These are phyloP conservation scores for Acanthamoeba pearcei DNA, from an alignment of 208 protist genomes.

Conservation along the genomic window DNA sequence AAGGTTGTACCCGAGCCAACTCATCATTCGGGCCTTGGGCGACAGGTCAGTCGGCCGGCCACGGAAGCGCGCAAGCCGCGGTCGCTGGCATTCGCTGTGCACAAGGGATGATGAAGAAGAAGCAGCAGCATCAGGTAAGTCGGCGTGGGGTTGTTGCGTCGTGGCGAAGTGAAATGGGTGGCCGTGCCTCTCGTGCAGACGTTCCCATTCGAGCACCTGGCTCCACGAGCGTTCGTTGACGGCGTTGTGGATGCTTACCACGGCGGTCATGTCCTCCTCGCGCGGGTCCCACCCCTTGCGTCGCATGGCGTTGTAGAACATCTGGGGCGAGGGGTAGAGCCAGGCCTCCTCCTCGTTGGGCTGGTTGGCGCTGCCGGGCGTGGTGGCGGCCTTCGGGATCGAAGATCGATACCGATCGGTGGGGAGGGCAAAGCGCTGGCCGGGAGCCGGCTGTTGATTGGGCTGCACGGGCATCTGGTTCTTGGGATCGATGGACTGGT, in stretches of 20 bases:
- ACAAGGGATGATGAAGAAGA: neutral
- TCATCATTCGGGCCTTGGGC: conserved; percentile 82
- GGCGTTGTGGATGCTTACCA: conserved; percentile 87
- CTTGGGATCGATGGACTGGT: conserved; percentile 78
- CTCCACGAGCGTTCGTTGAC: conserved; percentile 87
- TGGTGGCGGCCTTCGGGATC: conserved; percentile 77
- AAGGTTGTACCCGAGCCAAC: conserved; percentile 79
- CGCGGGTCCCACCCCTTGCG: conserved; percentile 83
- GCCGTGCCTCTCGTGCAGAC: conserved; percentile 72
- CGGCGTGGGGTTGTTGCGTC: neutral
- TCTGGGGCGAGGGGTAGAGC: conserved; percentile 87
- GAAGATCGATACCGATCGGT: conserved; percentile 80
- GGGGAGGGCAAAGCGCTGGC: conserved; percentile 78
- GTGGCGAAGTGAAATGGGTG: neutral
- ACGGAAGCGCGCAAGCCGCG: conserved; percentile 82
- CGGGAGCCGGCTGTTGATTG: conserved; percentile 82
- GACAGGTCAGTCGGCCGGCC: conserved; percentile 84
- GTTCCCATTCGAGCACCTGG: conserved; percentile 84
- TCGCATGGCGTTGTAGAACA: conserved; percentile 88
- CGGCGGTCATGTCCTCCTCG: conserved; percentile 81
- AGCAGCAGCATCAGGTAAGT: neutral
- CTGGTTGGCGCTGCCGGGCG: neutral
- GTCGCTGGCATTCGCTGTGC: conserved; percentile 73
- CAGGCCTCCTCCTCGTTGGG: conserved; percentile 78
- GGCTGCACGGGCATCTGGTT: conserved; percentile 84